Evolutionary conservation across 495 filamentous ascomycete genomes (phyloP).

Genomic region (Aspergillus haitiensis): DNA sequence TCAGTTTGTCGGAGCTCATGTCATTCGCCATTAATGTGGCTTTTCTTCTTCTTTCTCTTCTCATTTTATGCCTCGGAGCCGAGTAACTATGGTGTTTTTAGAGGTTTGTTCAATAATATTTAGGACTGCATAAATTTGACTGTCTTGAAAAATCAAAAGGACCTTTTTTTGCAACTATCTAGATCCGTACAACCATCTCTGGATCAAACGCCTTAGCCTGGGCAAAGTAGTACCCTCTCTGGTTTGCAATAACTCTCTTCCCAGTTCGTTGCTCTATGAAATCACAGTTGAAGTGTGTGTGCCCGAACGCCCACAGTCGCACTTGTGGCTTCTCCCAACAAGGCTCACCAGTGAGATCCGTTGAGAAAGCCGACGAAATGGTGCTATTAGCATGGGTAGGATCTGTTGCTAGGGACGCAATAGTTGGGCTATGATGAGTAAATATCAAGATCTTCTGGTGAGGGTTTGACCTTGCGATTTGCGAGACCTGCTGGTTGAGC

Average conservation of each 20-base stretch:
- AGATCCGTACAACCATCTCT: constrained; percentile 24
- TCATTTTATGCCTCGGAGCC: too few relatives aligned
- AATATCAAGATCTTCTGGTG: constrained; percentile 47
- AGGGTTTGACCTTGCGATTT: constrained; percentile 35
- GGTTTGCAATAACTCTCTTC: constrained; percentile 39
- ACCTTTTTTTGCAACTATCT: background rate
- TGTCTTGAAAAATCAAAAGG: too few relatives aligned
- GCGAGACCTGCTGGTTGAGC: constrained; percentile 49
- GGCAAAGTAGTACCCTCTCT: constrained; percentile 41
- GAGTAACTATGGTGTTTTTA: too few relatives aligned
- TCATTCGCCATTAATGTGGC: background rate
- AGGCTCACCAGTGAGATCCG: constrained; percentile 43
- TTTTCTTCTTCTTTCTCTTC: too few relatives aligned
- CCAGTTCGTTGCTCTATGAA: constrained; percentile 33
- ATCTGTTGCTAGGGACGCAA: constrained; percentile 36
- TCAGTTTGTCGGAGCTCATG: background rate
- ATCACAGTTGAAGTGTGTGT: constrained; percentile 57
- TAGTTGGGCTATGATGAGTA: constrained; percentile 55
- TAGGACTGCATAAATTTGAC: too few relatives aligned
- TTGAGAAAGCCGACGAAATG: constrained; percentile 45
- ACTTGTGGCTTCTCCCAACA: constrained; percentile 50
- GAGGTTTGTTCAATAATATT: too few relatives aligned
- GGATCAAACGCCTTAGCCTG: constrained; percentile 33
- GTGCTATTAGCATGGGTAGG: constrained; percentile 42
- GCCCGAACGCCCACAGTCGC: constrained; percentile 56